A percentile compares a stretch with the other conserved stretches of the same genome.
phyloP scores from a whole-genome alignment of 768 basidiomycete genomes.

The Mycena pura region DNA sequence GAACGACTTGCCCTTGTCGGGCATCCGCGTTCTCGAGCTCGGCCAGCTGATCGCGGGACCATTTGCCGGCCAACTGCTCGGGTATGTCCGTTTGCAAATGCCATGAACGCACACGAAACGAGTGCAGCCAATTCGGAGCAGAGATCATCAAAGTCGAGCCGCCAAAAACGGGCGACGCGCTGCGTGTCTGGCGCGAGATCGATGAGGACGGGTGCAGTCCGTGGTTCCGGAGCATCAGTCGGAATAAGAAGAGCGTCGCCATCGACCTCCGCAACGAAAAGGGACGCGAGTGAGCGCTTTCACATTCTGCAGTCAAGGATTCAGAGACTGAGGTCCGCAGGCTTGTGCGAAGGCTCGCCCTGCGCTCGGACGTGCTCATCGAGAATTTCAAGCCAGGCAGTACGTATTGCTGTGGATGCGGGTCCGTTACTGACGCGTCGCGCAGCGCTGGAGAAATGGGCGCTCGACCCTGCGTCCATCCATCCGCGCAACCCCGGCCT shows the following conservation, averaged over 20 bases:
- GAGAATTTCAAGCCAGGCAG: slow-evolving; percentile 83
- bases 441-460: slow-evolving; percentile 74
- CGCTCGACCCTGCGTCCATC: slow-evolving; percentile 61
- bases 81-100: slow-evolving; percentile 45
- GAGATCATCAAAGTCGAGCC: slow-evolving; percentile 78
- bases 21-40: slow-evolving; percentile 70
- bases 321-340: slow-evolving; percentile 38
- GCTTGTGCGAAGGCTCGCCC: slow-evolving; percentile 64
- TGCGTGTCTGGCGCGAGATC: slow-evolving; percentile 74
- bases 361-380: slow-evolving; percentile 68
- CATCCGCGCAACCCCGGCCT: slow-evolving; percentile 83
- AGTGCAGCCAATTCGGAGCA: slow-evolving; percentile 68
- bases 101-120: not conserved
- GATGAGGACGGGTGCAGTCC: slow-evolving; percentile 75
- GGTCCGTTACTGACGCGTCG: not conserved
- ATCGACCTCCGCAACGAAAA: slow-evolving; percentile 67
- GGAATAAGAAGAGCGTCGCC: slow-evolving; percentile 78
- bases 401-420: slow-evolving; percentile 38
- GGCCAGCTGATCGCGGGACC: slow-evolving; percentile 78
- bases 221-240: slow-evolving; percentile 74
- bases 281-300: slow-evolving; percentile 52
- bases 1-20: slow-evolving; percentile 61
- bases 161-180: slow-evolving; percentile 66
- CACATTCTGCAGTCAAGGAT: not conserved
- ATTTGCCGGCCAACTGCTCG: slow-evolving; percentile 74